phyloP scores from a whole-genome alignment of 148 eudicot species.

The Fallopia convolvulus region DNA sequence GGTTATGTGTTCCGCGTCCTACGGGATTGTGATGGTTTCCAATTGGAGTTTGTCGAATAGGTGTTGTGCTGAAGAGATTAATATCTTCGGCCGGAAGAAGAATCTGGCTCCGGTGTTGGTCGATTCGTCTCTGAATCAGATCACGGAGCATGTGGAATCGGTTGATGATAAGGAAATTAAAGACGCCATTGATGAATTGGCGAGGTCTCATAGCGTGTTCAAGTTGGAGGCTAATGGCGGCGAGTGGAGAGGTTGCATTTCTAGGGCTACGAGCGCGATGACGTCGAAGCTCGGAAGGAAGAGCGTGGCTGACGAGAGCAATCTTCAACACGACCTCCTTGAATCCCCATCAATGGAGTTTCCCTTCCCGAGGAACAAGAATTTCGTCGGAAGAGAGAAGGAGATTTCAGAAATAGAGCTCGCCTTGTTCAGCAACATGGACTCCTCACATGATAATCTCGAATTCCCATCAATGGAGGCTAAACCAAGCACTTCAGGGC shows the following conservation, averaged over 20 bases:
- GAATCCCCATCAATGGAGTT: conserved; percentile 24
- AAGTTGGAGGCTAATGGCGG: conserved; percentile 55
- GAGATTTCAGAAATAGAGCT: conserved; percentile 64
- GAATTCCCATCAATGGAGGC: conserved; percentile 17
- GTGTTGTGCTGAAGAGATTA: conserved; percentile 61
- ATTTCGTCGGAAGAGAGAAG: conserved; percentile 60
- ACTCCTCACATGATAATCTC: conserved; percentile 13
- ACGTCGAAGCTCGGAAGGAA: conserved; percentile 65
- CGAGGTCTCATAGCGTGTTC: conserved; percentile 39
- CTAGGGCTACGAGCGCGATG: conserved; percentile 49
- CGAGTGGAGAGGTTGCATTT: conserved; percentile 65
- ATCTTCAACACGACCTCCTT: not conserved
- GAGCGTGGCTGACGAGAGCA: conserved; percentile 42
- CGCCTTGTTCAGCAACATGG: conserved; percentile 49
- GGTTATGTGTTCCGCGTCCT: conserved; percentile 76
- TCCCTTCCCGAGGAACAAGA: conserved; percentile 60
- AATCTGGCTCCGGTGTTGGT: conserved; percentile 75
- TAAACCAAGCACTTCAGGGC: conserved; percentile 40
- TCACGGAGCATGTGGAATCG: conserved; percentile 22
- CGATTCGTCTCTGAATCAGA: conserved; percentile 40
- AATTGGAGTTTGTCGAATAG: conserved; percentile 40
- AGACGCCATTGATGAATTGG: conserved; percentile 60
- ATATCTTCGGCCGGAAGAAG: conserved; percentile 79
- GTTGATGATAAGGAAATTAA: conserved; percentile 55
- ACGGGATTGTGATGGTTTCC: conserved; percentile 63